Percentiles rank a stretch among this genome's conserved stretches.
phyloP scores from a whole-genome alignment of 176 grass and related monocot species.

The Triticum turgidum region DNA sequence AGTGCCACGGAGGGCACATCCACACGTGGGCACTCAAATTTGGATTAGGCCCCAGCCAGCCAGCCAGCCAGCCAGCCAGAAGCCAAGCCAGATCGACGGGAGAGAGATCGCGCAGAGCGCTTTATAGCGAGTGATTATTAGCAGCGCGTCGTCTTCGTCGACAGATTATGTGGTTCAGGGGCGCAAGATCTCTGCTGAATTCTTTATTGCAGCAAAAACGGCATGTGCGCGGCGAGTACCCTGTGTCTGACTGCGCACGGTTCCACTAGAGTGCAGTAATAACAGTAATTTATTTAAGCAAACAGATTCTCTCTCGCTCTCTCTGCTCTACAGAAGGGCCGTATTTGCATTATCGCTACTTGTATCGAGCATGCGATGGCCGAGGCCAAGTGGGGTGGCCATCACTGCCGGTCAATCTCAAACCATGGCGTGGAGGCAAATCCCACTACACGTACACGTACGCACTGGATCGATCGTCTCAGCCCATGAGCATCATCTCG shows the following conservation, averaged over 20 bases:
- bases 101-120: neutral
- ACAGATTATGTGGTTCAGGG: constrained; percentile 7
- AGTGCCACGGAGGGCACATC: constrained; percentile 18
- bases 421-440: neutral
- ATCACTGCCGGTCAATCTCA: neutral
- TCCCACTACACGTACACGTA: no score
- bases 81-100: constrained; percentile 5
- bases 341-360: neutral
- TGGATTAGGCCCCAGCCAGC: neutral
- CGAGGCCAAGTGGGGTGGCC: neutral
- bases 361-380: neutral
- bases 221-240: constrained; percentile 48
- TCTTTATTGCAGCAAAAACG: constrained; percentile 23
- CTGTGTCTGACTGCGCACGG: constrained; percentile 22
- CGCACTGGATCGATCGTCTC: no score
- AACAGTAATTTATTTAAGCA: no score
- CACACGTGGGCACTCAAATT: neutral
- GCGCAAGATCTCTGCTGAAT: constrained; percentile 36
- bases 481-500: no score
- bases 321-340: neutral
- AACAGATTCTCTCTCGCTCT: neutral
- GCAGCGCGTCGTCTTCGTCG: neutral
- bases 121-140: neutral
- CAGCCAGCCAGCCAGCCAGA: neutral
- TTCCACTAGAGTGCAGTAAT: neutral